Percentiles rank a stretch among this genome's conserved stretches.
Conservation (phyloP, 169 alveolate species). For the Eimeria falciformis region DNA sequence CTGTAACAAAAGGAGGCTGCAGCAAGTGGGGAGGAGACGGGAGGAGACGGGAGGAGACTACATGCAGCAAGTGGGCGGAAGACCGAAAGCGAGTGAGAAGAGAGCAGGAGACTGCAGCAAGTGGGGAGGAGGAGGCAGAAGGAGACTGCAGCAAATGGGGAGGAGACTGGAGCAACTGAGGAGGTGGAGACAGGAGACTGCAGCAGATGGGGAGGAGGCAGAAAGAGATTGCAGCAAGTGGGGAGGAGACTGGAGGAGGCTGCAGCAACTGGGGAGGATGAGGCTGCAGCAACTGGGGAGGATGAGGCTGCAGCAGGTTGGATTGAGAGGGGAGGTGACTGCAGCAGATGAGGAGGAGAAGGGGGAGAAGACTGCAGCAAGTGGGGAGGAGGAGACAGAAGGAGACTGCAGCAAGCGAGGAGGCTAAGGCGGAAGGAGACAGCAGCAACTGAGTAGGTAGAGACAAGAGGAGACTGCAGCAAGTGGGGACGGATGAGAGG, state of each 20-base stretch:
- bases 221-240: not conserved
- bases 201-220: not conserved
- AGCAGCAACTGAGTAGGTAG: too few species aligned
- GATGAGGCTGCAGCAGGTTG: not conserved
- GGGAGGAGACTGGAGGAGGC: too few species aligned
- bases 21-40: not conserved
- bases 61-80: not conserved
- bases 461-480: not conserved
- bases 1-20: not conserved
- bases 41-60: too few species aligned
- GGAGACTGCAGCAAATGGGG: not conserved
- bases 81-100: too few species aligned
- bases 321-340: not conserved
- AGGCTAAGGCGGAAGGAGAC: too few species aligned
- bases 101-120: too few species aligned
- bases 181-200: constrained; percentile 2
- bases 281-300: too few species aligned
- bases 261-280: too few species aligned
- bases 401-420: not conserved
- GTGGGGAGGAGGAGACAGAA: not conserved
- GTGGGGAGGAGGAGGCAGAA: not conserved
- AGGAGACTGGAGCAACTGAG: not conserved
- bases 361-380: not conserved
- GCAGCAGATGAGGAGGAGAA: not conserved
- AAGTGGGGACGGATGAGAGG: not conserved